Base-by-base conservation (phyloP, 306 rosid species). In the Hippophae gyantsensis region DNA sequence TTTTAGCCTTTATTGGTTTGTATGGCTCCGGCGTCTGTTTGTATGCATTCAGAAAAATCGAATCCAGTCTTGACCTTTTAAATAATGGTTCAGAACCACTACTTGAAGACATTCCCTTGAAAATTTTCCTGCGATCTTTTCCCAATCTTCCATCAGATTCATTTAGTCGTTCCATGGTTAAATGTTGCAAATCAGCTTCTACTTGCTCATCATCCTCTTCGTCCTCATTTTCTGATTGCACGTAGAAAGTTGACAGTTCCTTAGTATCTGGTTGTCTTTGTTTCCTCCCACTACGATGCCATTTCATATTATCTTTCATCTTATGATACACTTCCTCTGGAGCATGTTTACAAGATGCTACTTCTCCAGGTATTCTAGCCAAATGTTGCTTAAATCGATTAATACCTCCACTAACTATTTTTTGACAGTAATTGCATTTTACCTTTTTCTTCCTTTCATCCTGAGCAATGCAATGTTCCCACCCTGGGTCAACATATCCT, bases 361-460 rank as follows among this genome's bases (percentile, higher is more conserved):
- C 98, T 76, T 90, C 98, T 42, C 98, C 98, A 55, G 98, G 98
- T 79, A 90, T 87, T 74, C 96, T 85, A 59, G 98, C 98, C 61
- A 90, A 69, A 78, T 90, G 98, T 65, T 90, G 98, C 78, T 90
- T 87, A 78, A 90, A 90, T 45, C 98, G 84, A 69, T 90, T 90
- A 52, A 90, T 90, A 64, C 98, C 98, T 42, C 96, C 98, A 61
- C 98, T 92, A 13, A 92, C 98, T 76, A 81, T 72, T 71, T 92
- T 92, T 69, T 83, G 93, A 57, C 96, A 92, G 57, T 92, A 92
- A 71, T 74, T 92, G 78, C 98, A 92, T 76, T 85, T 87, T 13
- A 92, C 98, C 74, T 92, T 92, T 72, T 92, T 92, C 82, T 92
- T 92, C 74, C 94, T 87, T 77, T 92, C 98, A 74, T 92, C 98